Evolutionary conservation across 768 basidiomycete genomes (phyloP).

Genomic region (Phaffia australis): DNA sequence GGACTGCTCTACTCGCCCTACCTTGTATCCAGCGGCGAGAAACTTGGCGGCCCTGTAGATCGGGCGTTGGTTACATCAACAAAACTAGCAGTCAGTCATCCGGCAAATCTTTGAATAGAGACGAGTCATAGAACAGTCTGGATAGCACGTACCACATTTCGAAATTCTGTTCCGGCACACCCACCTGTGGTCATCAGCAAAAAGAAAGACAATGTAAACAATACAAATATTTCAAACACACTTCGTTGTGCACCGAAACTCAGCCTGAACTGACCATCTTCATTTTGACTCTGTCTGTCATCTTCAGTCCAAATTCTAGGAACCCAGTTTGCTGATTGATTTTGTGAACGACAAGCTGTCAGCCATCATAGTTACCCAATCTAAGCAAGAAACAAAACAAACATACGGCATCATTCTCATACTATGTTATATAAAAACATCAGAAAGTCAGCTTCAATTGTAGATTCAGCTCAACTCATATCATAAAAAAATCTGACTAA

Average conservation of each 20-base stretch:
- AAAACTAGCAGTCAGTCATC: background rate
- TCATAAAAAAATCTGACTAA: constrained; percentile 3
- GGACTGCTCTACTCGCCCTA: constrained; percentile 90
- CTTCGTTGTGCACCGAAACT: background rate
- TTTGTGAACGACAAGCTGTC: background rate
- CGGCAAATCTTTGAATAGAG: constrained; percentile 59
- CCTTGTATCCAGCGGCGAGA: constrained; percentile 51
- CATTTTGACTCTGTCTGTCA: constrained; percentile 82
- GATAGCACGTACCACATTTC: constrained; percentile 40
- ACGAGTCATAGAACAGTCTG: constrained; percentile 41
- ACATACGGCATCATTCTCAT: constrained; percentile 75
- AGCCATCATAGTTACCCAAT: background rate
- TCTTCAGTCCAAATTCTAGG: constrained; percentile 84
- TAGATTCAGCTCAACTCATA: no score
- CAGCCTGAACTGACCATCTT: constrained; percentile 59
- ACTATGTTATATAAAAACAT: constrained; percentile 34
- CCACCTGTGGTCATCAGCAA: constrained; percentile 49
- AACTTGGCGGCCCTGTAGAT: constrained; percentile 38
- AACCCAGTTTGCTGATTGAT: constrained; percentile 55
- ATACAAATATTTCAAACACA: background rate
- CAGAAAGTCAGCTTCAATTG: no score
- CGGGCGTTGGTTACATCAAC: background rate
- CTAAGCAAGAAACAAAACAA: no score
- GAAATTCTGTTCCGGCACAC: constrained; percentile 87
- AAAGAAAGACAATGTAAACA: background rate